These are phyloP conservation scores for Pseudogymnoascus sp. DNA, from an alignment of 2,329 filamentous ascomycete species.

Conservation along the genomic window DNA sequence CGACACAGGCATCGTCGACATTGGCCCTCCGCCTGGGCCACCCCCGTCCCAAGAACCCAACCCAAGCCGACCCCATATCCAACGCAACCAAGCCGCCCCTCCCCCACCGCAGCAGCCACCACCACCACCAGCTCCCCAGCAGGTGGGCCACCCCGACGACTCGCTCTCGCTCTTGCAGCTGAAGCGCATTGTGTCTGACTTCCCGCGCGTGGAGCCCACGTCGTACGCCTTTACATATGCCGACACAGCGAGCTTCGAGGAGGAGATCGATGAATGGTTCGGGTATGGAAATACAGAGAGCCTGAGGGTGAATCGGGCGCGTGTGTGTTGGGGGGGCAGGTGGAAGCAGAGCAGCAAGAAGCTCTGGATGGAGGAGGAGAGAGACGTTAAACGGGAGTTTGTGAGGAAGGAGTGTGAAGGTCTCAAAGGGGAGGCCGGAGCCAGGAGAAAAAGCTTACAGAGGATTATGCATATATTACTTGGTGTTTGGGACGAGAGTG, in stretches of 20 bases:
- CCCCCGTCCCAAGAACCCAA: slow-evolving; percentile 19
- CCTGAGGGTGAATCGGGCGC: slow-evolving; percentile 65
- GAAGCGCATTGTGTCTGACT: slow-evolving; percentile 63
- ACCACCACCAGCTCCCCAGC: slow-evolving; percentile 25
- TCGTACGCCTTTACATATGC: slow-evolving; percentile 82
- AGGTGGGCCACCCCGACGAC: slow-evolving; percentile 43
- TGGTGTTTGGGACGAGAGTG: slow-evolving; percentile 63
- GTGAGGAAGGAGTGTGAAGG: slow-evolving; percentile 44
- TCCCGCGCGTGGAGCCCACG: slow-evolving; percentile 58
- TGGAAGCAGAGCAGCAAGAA: slow-evolving; percentile 52
- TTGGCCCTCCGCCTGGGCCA: slow-evolving; percentile 24
- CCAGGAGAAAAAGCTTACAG: slow-evolving; percentile 46
- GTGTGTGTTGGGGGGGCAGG: slow-evolving; percentile 66
- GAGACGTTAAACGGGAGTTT: slow-evolving; percentile 49
- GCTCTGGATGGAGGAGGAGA: slow-evolving; percentile 59
- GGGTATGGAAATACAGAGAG: slow-evolving; percentile 82
- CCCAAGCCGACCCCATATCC: slow-evolving; percentile 25
- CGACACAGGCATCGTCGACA: slow-evolving; percentile 35
- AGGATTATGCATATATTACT: slow-evolving; percentile 54
- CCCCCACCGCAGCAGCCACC: slow-evolving; percentile 29
- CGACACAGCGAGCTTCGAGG: slow-evolving; percentile 65
- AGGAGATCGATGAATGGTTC: slow-evolving; percentile 98
- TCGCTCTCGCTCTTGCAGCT: slow-evolving; percentile 70
- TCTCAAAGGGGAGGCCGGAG: slow-evolving; percentile 32
- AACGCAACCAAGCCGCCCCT: slow-evolving; percentile 32